phyloP scores from a whole-genome alignment of 1,284 basidiomycete genomes.

The Athelia psychrophila region DNA sequence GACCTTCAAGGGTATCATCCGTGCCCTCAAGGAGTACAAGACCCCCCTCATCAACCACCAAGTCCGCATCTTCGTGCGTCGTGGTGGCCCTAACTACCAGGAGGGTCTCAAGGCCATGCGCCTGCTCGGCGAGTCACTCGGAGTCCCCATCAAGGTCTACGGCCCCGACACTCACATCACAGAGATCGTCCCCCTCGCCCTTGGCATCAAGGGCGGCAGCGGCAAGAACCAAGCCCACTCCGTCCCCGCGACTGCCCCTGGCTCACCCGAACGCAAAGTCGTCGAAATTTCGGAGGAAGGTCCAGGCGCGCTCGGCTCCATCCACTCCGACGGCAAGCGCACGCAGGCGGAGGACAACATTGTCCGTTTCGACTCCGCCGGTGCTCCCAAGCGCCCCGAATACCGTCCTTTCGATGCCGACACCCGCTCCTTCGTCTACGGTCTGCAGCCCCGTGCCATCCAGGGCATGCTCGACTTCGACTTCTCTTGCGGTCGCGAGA shows the following conservation, averaged over 20 bases:
- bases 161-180: conserved; percentile 99
- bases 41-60: conserved; percentile 79
- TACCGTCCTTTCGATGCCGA: conserved; percentile 90
- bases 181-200: conserved; percentile 95
- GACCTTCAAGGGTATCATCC: conserved; percentile 99
- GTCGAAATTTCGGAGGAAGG: conserved; percentile 27
- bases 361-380: conserved; percentile 72
- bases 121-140: conserved; percentile 94
- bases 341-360: conserved; percentile 88
- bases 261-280: conserved; percentile 32
- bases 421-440: conserved; percentile 96
- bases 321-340: conserved; percentile 80
- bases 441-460: conserved; percentile 98
- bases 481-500: conserved; percentile 92
- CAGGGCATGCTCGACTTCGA: conserved; percentile 99
- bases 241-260: conserved; percentile 36
- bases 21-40: conserved; percentile 94
- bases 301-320: conserved; percentile 60
- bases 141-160: conserved; percentile 95
- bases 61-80: conserved; percentile 94
- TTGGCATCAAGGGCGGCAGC: conserved; percentile 67
- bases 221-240: conserved; percentile 34
- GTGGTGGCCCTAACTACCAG: conserved; percentile 99
- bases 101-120: conserved; percentile 99
- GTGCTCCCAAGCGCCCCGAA: conserved; percentile 55